These are phyloP conservation scores for Leccinum longicurvipes DNA, from an alignment of 768 basidiomycete species.

Conservation along the genomic window DNA sequence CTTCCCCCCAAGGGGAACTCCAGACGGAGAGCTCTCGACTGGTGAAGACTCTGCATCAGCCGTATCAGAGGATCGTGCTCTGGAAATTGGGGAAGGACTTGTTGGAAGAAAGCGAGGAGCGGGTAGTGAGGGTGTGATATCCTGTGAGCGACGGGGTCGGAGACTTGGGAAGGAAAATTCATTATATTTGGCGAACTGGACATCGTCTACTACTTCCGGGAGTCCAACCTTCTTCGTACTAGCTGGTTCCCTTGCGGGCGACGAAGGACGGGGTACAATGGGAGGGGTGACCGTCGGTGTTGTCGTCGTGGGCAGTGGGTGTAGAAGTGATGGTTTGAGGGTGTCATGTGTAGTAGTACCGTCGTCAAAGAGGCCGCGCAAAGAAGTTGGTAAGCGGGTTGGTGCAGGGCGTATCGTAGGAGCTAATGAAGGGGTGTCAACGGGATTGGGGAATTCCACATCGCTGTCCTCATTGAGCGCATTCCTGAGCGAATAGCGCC, in stretches of 20 bases:
- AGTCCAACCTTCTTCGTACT: constrained; percentile 30
- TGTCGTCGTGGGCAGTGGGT: constrained; percentile 20
- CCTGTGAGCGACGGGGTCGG: constrained; percentile 57
- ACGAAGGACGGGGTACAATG: constrained; percentile 28
- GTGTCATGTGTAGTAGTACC: constrained; percentile 40
- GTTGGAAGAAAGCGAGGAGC: constrained; percentile 25
- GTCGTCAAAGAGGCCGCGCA: constrained; percentile 77
- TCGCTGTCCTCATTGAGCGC: constrained; percentile 25
- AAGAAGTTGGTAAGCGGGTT: constrained; percentile 68
- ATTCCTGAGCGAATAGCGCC: constrained; percentile 37
- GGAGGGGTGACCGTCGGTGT: constrained; percentile 28
- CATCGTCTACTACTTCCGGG: constrained; percentile 38
- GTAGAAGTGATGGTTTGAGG: constrained; percentile 39
- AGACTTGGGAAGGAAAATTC: constrained; percentile 57
- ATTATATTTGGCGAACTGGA: constrained; percentile 42
- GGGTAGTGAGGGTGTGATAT: constrained; percentile 36
- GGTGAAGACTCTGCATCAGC: constrained; percentile 20
- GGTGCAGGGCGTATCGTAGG: constrained; percentile 50
- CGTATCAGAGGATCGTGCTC: constrained; percentile 35
- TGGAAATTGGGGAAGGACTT: constrained; percentile 31
- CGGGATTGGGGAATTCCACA: constrained; percentile 10
- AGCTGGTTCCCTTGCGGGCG: constrained; percentile 36
- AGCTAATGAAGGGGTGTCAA: constrained; percentile 22
- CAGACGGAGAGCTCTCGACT: constrained; percentile 7
- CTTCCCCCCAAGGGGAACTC: constrained; percentile 20